These are phyloP conservation scores for Gossypium australe DNA, from an alignment of 345 rosid species.

Conservation along the genomic window DNA sequence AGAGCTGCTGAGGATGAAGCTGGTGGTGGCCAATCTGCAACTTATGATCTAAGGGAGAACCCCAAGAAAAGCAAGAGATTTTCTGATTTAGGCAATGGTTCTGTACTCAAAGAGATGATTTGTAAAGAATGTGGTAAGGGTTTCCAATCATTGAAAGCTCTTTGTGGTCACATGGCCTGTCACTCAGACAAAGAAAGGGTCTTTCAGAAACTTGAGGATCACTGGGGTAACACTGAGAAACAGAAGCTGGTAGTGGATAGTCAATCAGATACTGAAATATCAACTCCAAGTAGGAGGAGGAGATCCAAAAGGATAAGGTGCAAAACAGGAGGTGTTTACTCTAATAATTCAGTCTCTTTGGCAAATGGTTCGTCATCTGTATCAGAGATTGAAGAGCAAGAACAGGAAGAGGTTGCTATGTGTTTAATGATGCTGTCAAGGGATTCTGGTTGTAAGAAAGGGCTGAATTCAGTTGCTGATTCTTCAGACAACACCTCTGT, in stretches of 20 bases:
- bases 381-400: slow-evolving; percentile 61
- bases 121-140: slow-evolving; percentile 91
- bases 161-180: slow-evolving; percentile 91
- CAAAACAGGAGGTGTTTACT: slow-evolving; percentile 21
- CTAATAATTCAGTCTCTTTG: slow-evolving; percentile 31
- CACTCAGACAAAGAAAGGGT: slow-evolving; percentile 62
- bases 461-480: slow-evolving; percentile 46
- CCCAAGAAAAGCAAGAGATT: slow-evolving; percentile 59
- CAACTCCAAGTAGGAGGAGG: slow-evolving; percentile 50
- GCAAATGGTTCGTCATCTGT: slow-evolving; percentile 41
- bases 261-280: slow-evolving; percentile 68
- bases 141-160: slow-evolving; percentile 74
- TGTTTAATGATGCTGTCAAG: slow-evolving; percentile 84
- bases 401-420: slow-evolving; percentile 71
- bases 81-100: slow-evolving; percentile 37
- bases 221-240: slow-evolving; percentile 17
- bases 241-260: slow-evolving; percentile 43
- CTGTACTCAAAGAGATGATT: slow-evolving; percentile 28
- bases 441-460: slow-evolving; percentile 56
- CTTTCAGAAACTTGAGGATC: slow-evolving; percentile 30
- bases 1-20: slow-evolving; percentile 30
- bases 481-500: slow-evolving; percentile 69
- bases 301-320: slow-evolving; percentile 61
- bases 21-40: slow-evolving; percentile 37
- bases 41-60: slow-evolving; percentile 63